A percentile compares a stretch with the other conserved stretches of the same genome.
These are phyloP conservation scores for Nemania sp. DNA, from an alignment of 2,329 filamentous ascomycete genomes.

Conservation along the genomic window DNA sequence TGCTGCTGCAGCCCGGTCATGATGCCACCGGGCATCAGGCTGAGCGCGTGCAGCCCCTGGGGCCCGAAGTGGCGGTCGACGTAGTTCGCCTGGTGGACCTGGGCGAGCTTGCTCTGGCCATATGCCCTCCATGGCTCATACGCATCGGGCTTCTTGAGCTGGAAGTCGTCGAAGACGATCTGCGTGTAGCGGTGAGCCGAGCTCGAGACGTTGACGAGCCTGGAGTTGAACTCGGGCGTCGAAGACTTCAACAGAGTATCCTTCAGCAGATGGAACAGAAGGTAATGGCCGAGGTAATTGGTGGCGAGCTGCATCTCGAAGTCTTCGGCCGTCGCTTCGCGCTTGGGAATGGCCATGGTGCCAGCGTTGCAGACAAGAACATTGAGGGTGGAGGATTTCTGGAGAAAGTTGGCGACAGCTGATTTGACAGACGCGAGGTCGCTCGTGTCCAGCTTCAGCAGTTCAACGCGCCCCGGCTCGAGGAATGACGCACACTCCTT, in stretches of 20 bases:
- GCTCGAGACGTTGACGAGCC: slow-evolving; percentile 22
- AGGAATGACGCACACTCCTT: slow-evolving; percentile 10
- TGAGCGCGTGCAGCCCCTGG: slow-evolving; percentile 45
- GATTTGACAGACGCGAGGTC: slow-evolving; percentile 10
- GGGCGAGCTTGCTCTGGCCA: slow-evolving; percentile 49
- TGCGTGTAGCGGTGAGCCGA: slow-evolving; percentile 14
- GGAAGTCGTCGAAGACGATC: slow-evolving; percentile 20
- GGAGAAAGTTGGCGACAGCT: slow-evolving; percentile 23
- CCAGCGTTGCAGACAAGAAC: slow-evolving; percentile 39
- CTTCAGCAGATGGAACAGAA: slow-evolving; percentile 22
- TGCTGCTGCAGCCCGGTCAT: slow-evolving; percentile 17
- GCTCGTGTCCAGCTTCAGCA: slow-evolving; percentile 15
- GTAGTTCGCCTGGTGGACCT: slow-evolving; percentile 51
- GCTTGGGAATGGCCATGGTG: slow-evolving; percentile 16
- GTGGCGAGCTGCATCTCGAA: slow-evolving; percentile 25
- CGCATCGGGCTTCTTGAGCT: slow-evolving; percentile 2
- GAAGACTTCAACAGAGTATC: slow-evolving; percentile 12
- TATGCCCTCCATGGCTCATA: slow-evolving; percentile 32
- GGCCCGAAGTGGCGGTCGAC: slow-evolving; percentile 50
- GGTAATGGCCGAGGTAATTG: slow-evolving; percentile 25
- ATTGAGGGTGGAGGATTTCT: slow-evolving; percentile 28
- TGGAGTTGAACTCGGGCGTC: slow-evolving; percentile 19
- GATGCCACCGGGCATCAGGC: slow-evolving; percentile 25
- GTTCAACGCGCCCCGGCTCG: slow-evolving; percentile 22
- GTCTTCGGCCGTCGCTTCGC: slow-evolving; percentile 19